Percentiles rank a stretch among this genome's conserved stretches.
Evolutionary conservation across 2,329 filamentous ascomycete genomes (phyloP).

Genomic region (Escovopsis sp.): DNA sequence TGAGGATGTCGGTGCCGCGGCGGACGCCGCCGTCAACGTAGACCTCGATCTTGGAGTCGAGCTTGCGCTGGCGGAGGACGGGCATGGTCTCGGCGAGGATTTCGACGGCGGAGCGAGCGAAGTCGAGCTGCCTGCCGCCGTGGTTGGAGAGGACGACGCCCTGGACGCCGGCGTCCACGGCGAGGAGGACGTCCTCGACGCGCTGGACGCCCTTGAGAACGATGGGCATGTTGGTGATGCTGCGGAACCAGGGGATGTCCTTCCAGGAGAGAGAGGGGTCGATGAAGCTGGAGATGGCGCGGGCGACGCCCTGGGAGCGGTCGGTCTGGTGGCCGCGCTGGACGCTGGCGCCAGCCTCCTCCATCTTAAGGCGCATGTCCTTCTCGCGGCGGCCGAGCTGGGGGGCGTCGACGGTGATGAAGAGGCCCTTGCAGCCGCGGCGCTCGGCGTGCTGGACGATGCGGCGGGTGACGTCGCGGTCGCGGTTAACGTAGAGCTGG

Average conservation of each 20-base stretch:
- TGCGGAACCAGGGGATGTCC: conserved; percentile 84
- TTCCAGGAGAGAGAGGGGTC: conserved; percentile 88
- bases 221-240: conserved; percentile 87
- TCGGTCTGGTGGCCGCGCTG: conserved; percentile 66
- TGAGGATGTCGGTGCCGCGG: conserved; percentile 85
- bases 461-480: conserved; percentile 73
- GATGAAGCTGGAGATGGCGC: conserved; percentile 93
- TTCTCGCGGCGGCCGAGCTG: conserved; percentile 92
- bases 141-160: conserved; percentile 94
- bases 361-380: conserved; percentile 91
- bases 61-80: conserved; percentile 56
- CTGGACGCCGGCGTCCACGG: conserved; percentile 67
- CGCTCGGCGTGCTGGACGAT: conserved; percentile 86
- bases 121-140: conserved; percentile 86
- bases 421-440: conserved; percentile 85
- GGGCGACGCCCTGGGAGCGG: conserved; percentile 78
- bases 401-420: conserved; percentile 96
- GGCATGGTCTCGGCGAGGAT: conserved; percentile 90
- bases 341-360: conserved; percentile 67
- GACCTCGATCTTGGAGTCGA: conserved; percentile 67
- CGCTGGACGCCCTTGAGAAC: conserved; percentile 93
- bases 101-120: conserved; percentile 76
- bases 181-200: conserved; percentile 83
- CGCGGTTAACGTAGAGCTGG: conserved; percentile 94
- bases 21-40: conserved; percentile 85